Evolutionary conservation across 305 asterid genomes (phyloP), one percentile per base, ranked within the genome.

Genomic region (Rubia peregrina): DNA sequence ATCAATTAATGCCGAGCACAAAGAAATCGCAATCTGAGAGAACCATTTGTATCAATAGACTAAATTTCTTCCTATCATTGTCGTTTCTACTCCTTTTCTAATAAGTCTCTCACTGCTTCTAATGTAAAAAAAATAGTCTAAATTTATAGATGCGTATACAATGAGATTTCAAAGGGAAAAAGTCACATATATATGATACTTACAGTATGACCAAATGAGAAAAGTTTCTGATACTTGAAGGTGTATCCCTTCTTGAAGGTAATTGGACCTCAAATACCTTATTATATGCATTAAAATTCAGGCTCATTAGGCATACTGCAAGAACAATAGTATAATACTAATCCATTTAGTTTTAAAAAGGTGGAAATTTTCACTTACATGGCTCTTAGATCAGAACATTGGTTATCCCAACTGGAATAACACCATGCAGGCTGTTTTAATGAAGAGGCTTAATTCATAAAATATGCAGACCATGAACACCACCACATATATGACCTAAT

Each of bases 201-300:
- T 84, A 93, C 98, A 93, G 66, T 80, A 93, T 93, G 71, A 82
- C 86, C 73, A 93, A 74, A 33, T 77, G 73, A 64, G 97, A 84
- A 72, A 93, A 95, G 81, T 93, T 93, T 62, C 96, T 95, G 38
- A 93, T 80, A 61, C 81, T 81, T 3, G 97, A 75, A 11, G 98
- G 97, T n/a, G n/a, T 75, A 93, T 85, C 75, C 97, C 97, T 44
- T 96, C 98, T 85, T 93, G 93, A 79, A 93, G 80, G 77, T 87
- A 88, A 80, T 93, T 93, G 43, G 83, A 87, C 73, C 95, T 87
- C 71, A 93, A 89, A 68, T 93, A 93, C 85, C 97, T 93, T 65
- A 67, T 71, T 48, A 59, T 7, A 40, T 73, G 57, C 62, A 61
- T 2, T n/a, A 24, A 22, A 75, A 19, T 74, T 11, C 5, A 8